Evolutionary conservation across 352 stramenopile genomes (phyloP).

Genomic region (Globisporangium sylvaticum): DNA sequence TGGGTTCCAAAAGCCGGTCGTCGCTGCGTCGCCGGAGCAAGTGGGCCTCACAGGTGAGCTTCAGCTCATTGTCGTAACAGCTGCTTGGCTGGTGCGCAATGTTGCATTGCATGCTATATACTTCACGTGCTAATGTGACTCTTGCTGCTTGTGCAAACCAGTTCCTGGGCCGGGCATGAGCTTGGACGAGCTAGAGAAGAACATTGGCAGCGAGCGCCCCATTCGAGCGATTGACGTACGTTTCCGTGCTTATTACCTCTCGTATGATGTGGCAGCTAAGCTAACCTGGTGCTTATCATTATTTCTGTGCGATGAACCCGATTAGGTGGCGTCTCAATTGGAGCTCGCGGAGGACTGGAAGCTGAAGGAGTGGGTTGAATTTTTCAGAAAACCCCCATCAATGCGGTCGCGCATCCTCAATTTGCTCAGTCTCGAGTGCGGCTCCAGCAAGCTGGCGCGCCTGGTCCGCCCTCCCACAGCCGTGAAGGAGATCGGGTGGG

Average conservation of each 20-base stretch:
- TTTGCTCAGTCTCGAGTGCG: constrained; percentile 38
- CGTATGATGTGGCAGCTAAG: background rate
- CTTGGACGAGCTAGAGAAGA: constrained; percentile 20
- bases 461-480: constrained; percentile 27
- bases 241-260: background rate
- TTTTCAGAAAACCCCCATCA: constrained; percentile 19
- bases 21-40: constrained; percentile 20
- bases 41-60: constrained; percentile 23
- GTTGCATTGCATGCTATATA: background rate
- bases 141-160: background rate
- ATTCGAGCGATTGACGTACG: constrained; percentile 35
- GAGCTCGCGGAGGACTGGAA: constrained; percentile 33
- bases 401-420: constrained; percentile 27
- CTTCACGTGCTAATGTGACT: background rate
- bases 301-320: background rate
- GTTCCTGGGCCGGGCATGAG: constrained; percentile 12
- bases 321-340: constrained; percentile 26
- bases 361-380: constrained; percentile 31
- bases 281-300: background rate
- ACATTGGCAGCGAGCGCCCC: constrained; percentile 24
- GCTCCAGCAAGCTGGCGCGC: constrained; percentile 25
- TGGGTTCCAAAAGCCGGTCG: constrained; percentile 23
- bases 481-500: constrained; percentile 38
- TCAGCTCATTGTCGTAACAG: background rate
- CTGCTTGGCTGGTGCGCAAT: background rate